phyloP scores from a whole-genome alignment of 2,329 filamentous ascomycete species.

The Ophiosphaerella narmari region DNA sequence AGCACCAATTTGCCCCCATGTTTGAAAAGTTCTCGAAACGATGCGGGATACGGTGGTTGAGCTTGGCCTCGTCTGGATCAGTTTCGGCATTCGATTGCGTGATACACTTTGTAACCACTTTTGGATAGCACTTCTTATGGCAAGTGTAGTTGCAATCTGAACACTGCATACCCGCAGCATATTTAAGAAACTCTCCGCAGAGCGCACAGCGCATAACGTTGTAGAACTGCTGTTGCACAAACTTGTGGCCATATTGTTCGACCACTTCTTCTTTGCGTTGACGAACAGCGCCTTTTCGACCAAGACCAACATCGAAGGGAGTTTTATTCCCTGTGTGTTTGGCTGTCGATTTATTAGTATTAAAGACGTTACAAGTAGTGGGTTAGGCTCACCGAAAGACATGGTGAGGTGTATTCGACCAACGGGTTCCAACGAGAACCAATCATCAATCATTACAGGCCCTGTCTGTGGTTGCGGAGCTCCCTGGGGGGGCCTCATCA shows the following conservation, averaged over 20 bases:
- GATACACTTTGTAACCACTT: slow-evolving; percentile 98
- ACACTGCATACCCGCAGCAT: slow-evolving; percentile 98
- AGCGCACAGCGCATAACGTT: slow-evolving; percentile 99
- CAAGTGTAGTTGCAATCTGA: slow-evolving; percentile 99
- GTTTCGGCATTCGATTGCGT: slow-evolving; percentile 99
- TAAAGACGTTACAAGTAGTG: neutral
- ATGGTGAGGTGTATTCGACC: slow-evolving; percentile 90
- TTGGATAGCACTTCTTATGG: slow-evolving; percentile 94
- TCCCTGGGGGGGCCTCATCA: slow-evolving; percentile 42
- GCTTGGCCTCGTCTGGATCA: slow-evolving; percentile 98
- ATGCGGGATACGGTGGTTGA: slow-evolving; percentile 98
- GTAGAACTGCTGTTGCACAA: slow-evolving; percentile 98
- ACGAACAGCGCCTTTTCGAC: slow-evolving; percentile 92
- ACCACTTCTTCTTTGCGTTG: slow-evolving; percentile 98
- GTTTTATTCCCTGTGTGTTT: slow-evolving; percentile 86
- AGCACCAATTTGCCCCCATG: slow-evolving; percentile 98
- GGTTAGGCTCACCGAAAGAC: slow-evolving; percentile 67
- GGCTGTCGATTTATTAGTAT: slow-evolving; percentile 50
- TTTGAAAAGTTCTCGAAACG: slow-evolving; percentile 97
- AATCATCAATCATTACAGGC: slow-evolving; percentile 75
- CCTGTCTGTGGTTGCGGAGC: slow-evolving; percentile 57
- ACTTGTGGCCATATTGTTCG: slow-evolving; percentile 99
- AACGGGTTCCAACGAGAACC: slow-evolving; percentile 95
- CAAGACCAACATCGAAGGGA: slow-evolving; percentile 85
- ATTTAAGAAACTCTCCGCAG: slow-evolving; percentile 97